Evolutionary conservation across 148 eudicot genomes (phyloP).

Genomic region (Persicaria tinctoria): DNA sequence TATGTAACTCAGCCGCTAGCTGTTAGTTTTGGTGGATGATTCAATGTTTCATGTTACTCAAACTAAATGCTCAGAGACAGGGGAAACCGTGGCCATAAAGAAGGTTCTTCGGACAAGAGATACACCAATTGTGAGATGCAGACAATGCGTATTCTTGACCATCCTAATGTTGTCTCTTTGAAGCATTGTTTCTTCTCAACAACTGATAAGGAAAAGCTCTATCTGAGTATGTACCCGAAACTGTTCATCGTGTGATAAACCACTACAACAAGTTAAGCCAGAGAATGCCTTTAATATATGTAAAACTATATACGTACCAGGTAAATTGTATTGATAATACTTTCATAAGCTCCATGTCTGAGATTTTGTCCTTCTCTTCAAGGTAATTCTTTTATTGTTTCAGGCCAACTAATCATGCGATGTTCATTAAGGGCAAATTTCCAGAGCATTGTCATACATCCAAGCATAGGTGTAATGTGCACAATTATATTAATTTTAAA

Average conservation of each 20-base stretch:
- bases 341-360: background rate
- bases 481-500: too few relatives aligned
- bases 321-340: slow-evolving; percentile 17
- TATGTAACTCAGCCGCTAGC: background rate
- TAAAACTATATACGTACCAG: slow-evolving; percentile 71
- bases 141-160: slow-evolving; percentile 70
- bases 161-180: slow-evolving; percentile 65
- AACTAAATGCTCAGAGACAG: slow-evolving; percentile 81
- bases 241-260: slow-evolving; percentile 60
- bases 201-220: slow-evolving; percentile 66
- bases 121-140: slow-evolving; percentile 79
- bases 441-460: slow-evolving; percentile 64
- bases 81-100: slow-evolving; percentile 83
- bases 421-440: slow-evolving; percentile 29
- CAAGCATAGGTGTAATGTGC: slow-evolving; percentile 42
- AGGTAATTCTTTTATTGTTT: too few relatives aligned
- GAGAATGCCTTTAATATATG: slow-evolving; percentile 64
- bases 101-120: slow-evolving; percentile 83
- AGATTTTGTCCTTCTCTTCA: too few relatives aligned
- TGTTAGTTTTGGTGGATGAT: slow-evolving; percentile 1
- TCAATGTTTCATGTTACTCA: slow-evolving; percentile 14
- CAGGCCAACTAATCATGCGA: background rate
- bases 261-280: slow-evolving; percentile 68
- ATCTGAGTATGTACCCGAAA: slow-evolving; percentile 76
- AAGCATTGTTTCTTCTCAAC: slow-evolving; percentile 83